Percentiles rank a stretch among this genome's conserved stretches.
These are phyloP conservation scores for Fusarium algeriense DNA, from an alignment of 2,329 filamentous ascomycete genomes.

Conservation along the genomic window DNA sequence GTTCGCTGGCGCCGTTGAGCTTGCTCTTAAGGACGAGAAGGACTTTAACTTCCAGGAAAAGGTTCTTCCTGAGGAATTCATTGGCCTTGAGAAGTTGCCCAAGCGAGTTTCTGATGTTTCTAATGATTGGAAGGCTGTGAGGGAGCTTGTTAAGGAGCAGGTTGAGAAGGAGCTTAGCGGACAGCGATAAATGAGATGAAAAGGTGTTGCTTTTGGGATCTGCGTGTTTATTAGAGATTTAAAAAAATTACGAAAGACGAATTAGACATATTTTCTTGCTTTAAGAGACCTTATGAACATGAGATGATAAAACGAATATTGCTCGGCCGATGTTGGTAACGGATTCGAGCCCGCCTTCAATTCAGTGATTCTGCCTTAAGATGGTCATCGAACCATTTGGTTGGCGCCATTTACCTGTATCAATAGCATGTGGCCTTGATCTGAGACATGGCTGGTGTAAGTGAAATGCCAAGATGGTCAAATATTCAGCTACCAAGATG, in stretches of 20 bases:
- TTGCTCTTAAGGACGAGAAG: slow-evolving; percentile 77
- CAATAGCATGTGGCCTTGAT: not conserved
- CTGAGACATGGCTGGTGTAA: not conserved
- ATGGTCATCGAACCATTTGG: not conserved
- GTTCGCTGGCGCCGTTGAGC: slow-evolving; percentile 86
- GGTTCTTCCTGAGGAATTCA: slow-evolving; percentile 84
- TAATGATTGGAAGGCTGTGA: slow-evolving; percentile 79
- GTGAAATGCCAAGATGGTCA: not conserved
- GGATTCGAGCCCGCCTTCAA: too few relatives aligned
- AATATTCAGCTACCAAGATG: not conserved
- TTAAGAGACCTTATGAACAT: not conserved
- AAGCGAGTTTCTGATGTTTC: slow-evolving; percentile 77
- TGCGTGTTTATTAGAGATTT: slow-evolving; percentile 5
- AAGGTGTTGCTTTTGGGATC: slow-evolving; percentile 11
- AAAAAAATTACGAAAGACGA: slow-evolving; percentile 2
- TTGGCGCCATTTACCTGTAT: not conserved
- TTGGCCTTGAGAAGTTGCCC: slow-evolving; percentile 81
- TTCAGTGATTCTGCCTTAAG: not conserved
- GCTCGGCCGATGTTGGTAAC: not conserved
- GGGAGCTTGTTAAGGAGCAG: slow-evolving; percentile 79
- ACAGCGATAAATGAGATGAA: slow-evolving; percentile 15
- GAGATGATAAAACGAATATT: not conserved
- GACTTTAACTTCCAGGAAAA: slow-evolving; percentile 80
- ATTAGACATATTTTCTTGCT: not conserved
- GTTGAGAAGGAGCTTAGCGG: slow-evolving; percentile 73